Evolutionary conservation across 495 filamentous ascomycete species (phyloP), one percentile per base, ranked within the genome.

Genomic region (Astrocystis sublimbata): DNA sequence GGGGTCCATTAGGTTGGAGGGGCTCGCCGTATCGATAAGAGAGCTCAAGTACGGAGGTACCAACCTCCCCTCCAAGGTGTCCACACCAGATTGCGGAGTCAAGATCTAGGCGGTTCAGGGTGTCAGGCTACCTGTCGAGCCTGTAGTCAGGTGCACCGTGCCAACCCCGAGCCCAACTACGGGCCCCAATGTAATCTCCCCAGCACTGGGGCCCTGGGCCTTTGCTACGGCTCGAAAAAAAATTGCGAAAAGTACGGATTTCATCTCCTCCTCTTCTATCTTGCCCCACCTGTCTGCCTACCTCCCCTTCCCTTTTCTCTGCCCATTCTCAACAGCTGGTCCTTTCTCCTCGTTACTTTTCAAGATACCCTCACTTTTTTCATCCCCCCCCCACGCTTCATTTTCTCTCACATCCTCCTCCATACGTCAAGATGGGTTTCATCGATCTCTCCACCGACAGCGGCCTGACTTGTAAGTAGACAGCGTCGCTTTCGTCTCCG

Each of bases 361-460:
- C 45, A 66, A 65, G 69, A 69, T 73, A 69, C 66, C 62, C 67
- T 62, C 51, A 62, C 43, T 61, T 40, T 30, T 58, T 47, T 64
- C 55, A 54, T 58, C 41, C 61, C 62, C 61, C 62, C 52, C 57
- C 42, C 55, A 56, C 53, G 28, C 54, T 17, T 23, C 7, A 57
- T 50, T 33, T 23, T 7, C 26, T 45, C 15, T 60, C 50, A 33
- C 55, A 60, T 61, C 55, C 62, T 61, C 55, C 62, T 61, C 62
- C 40, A 43, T 26, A 64, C 52, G 7, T 57, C 64, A 68, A 68
- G 50, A 98, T 98, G 94, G 94, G 94, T 79, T 97, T 98, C 86
- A 88, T 89, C 67, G 93, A 98, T 81, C 86, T 98, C 67, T 77
- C 89, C 75, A 86, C 89, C 73, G 93, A 94, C 69, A 84, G 90